Evolutionary conservation across 768 basidiomycete species (phyloP).

Genomic region (Hypsizygus marmoreus): DNA sequence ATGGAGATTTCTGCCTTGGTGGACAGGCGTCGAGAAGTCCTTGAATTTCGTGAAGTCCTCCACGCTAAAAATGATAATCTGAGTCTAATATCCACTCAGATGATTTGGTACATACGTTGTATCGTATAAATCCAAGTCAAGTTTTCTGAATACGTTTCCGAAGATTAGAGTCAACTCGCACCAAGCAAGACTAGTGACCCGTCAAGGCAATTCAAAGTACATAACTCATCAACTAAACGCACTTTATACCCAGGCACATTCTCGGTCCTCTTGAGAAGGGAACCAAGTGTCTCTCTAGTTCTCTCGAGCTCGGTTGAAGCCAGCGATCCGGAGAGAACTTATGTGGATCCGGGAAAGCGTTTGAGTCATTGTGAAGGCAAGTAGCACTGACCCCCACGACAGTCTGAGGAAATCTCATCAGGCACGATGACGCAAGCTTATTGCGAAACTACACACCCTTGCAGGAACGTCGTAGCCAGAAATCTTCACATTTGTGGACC

Average conservation of each 20-base stretch:
- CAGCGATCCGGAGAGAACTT: slow-evolving; percentile 45
- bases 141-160: slow-evolving; percentile 40
- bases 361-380: slow-evolving; percentile 37
- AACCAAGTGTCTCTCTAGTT: slow-evolving; percentile 39
- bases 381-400: slow-evolving; percentile 41
- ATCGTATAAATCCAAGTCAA: slow-evolving; percentile 36
- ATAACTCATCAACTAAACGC: slow-evolving; percentile 5
- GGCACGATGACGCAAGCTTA: neutral
- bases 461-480: slow-evolving; percentile 37
- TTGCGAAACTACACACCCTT: slow-evolving; percentile 29
- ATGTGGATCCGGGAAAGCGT: slow-evolving; percentile 39
- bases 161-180: slow-evolving; percentile 43
- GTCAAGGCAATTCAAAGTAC: neutral
- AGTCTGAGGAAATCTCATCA: slow-evolving; percentile 29
- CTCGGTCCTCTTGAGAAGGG: slow-evolving; percentile 48
- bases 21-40: slow-evolving; percentile 37
- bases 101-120: slow-evolving; percentile 24
- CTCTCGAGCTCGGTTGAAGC: slow-evolving; percentile 31
- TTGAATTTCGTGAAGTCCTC: slow-evolving; percentile 33
- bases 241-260: slow-evolving; percentile 48
- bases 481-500: slow-evolving; percentile 33
- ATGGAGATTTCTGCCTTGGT: slow-evolving; percentile 29
- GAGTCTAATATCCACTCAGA: neutral
- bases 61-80: slow-evolving; percentile 17
- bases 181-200: slow-evolving; percentile 38